Percentiles rank a stretch among this genome's conserved stretches.
phyloP scores from a whole-genome alignment of 129 eudicot species.

The Flaveria ramosissima region DNA sequence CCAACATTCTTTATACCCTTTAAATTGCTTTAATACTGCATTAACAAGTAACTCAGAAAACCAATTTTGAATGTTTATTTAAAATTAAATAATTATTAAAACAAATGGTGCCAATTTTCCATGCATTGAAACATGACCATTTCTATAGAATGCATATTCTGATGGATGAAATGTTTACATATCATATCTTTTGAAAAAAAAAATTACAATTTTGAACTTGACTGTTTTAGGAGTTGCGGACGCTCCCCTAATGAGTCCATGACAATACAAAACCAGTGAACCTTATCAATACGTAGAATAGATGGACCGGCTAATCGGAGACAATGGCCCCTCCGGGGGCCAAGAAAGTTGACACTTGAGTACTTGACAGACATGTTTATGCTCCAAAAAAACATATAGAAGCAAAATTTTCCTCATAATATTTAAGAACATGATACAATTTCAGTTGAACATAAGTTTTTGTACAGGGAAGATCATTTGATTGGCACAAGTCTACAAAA shows the following conservation, averaged over 20 bases:
- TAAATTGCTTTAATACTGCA: not conserved
- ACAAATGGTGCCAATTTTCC: not conserved
- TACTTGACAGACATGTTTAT: too few species aligned
- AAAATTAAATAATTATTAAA: not conserved
- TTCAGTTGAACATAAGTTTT: slow-evolving; percentile 37
- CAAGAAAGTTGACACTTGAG: too few species aligned
- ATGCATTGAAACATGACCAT: slow-evolving; percentile 8
- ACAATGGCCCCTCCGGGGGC: too few species aligned
- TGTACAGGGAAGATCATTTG: slow-evolving; percentile 50
- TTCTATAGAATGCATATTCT: not conserved
- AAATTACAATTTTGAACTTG: too few species aligned
- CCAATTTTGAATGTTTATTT: not conserved
- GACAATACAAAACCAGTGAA: too few species aligned
- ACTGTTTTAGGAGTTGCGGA: too few species aligned
- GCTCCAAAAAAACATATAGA: slow-evolving; percentile 19
- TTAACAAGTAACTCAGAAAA: not conserved
- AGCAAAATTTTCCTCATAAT: slow-evolving; percentile 19
- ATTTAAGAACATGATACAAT: slow-evolving; percentile 29
- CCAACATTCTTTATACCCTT: slow-evolving; percentile 38
- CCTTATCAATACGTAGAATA: too few species aligned
- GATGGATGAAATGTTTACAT: too few species aligned
- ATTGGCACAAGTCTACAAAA: slow-evolving; percentile 49
- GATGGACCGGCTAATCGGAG: too few species aligned
- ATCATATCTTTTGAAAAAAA: too few species aligned
- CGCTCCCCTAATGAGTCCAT: too few species aligned